These are phyloP conservation scores for Plasmodium falciparum DNA, from an alignment of 169 alveolate genomes.

Conservation along the genomic window DNA sequence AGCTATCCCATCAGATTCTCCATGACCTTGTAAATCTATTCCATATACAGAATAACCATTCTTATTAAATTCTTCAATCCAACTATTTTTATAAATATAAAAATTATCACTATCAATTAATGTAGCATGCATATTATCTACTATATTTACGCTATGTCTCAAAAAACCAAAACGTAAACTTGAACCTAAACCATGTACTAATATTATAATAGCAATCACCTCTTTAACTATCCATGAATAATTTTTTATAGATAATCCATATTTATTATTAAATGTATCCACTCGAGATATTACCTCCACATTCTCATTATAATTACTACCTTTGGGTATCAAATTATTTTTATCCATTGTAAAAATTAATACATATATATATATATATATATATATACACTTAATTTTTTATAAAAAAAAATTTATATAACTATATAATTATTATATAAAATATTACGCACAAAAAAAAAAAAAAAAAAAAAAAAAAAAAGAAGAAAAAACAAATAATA, in stretches of 20 bases:
- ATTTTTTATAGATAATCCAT: conserved; percentile 77
- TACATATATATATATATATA: too few species aligned
- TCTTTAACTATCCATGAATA: conserved; percentile 76
- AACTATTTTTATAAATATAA: conserved; percentile 79
- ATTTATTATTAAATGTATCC: conserved; percentile 80
- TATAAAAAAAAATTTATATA: too few species aligned
- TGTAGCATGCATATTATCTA: conserved; percentile 36
- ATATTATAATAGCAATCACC: conserved; percentile 76
- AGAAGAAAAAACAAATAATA: too few species aligned
- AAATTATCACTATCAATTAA: conserved; percentile 53
- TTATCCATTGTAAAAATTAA: too few species aligned
- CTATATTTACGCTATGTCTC: conserved; percentile 78
- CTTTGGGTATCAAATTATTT: too few species aligned
- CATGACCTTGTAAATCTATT: conserved; percentile 83
- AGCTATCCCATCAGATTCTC: conserved; percentile 79
- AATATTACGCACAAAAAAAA: too few species aligned
- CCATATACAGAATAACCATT: conserved; percentile 80
- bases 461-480: too few species aligned
- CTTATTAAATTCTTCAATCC: conserved; percentile 77
- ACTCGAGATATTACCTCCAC: conserved; percentile 57
- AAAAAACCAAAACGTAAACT: conserved; percentile 79
- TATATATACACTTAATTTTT: too few species aligned
- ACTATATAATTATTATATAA: too few species aligned
- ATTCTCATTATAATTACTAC: too few species aligned
- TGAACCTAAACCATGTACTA: conserved; percentile 80